Percentiles rank a stretch among this genome's conserved stretches.
phyloP scores from a whole-genome alignment of 768 basidiomycete species.

The Crepidotus variabilis region DNA sequence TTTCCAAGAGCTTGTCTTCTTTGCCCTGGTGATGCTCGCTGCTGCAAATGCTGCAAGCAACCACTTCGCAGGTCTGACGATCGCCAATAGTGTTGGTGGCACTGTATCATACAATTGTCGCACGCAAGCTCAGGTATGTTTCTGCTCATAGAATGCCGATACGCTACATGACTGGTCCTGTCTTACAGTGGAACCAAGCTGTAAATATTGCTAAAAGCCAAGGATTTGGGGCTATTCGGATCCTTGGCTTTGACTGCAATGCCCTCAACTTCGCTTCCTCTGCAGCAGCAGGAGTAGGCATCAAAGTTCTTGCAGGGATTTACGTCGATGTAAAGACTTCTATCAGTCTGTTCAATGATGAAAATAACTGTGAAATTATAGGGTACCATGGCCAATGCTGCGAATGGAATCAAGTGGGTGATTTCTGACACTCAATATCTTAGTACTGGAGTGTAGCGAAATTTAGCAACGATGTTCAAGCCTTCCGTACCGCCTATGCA shows the following conservation, averaged over 20 bases:
- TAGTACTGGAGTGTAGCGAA: too few relatives aligned
- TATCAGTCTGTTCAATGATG: not conserved
- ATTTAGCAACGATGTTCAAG: slow-evolving; percentile 30
- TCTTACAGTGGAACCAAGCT: slow-evolving; percentile 30
- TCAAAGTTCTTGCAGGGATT: slow-evolving; percentile 9
- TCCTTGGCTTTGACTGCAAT: slow-evolving; percentile 34
- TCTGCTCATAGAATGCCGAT: not conserved
- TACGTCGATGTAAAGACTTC: not conserved
- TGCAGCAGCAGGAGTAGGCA: slow-evolving; percentile 25
- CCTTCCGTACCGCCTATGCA: slow-evolving; percentile 26
- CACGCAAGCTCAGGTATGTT: slow-evolving; percentile 27
- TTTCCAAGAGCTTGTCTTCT: not conserved
- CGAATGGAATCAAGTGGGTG: not conserved
- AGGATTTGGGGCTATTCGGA: slow-evolving; percentile 31
- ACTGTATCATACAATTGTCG: slow-evolving; percentile 27
- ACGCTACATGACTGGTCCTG: not conserved
- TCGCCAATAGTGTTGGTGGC: slow-evolving; percentile 30
- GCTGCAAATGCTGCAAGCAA: slow-evolving; percentile 22
- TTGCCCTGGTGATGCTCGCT: slow-evolving; percentile 8
- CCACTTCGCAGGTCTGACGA: slow-evolving; percentile 29
- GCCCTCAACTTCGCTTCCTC: slow-evolving; percentile 31
- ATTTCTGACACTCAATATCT: too few relatives aligned
- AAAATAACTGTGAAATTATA: not conserved
- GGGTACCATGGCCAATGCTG: not conserved
- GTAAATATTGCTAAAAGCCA: slow-evolving; percentile 24